These are phyloP conservation scores for Mucor lusitanicus DNA, from an alignment of 371 early-diverging fungal species.

Conservation along the genomic window DNA sequence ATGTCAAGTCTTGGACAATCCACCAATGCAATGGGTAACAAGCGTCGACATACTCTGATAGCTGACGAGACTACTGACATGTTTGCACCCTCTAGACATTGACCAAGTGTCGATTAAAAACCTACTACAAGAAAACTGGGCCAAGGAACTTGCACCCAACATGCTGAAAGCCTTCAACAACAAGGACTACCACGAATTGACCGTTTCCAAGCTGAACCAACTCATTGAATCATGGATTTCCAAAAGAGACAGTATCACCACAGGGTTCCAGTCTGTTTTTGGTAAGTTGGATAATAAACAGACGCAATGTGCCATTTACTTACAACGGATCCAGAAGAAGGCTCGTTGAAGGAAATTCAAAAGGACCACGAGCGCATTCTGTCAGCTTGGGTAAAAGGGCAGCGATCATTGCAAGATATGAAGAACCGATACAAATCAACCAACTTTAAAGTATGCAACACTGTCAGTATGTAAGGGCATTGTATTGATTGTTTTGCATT, in stretches of 20 bases:
- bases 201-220: slow-evolving; percentile 20
- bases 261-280: slow-evolving; percentile 19
- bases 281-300: slow-evolving; percentile 9
- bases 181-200: slow-evolving; percentile 14
- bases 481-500: background rate
- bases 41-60: background rate
- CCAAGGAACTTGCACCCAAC: slow-evolving; percentile 7
- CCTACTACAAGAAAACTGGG: slow-evolving; percentile 23
- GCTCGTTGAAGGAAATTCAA: slow-evolving; percentile 15
- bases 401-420: slow-evolving; percentile 15
- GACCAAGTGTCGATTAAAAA: background rate
- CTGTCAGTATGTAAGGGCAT: background rate
- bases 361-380: slow-evolving; percentile 10
- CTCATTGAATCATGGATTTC: slow-evolving; percentile 19
- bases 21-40: slow-evolving; percentile 8
- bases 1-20: slow-evolving; percentile 16
- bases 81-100: background rate
- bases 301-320: background rate
- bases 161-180: slow-evolving; percentile 10
- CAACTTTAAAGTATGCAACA: slow-evolving; percentile 18
- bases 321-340: slow-evolving; percentile 3
- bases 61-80: background rate
- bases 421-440: slow-evolving; percentile 10
- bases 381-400: slow-evolving; percentile 11
- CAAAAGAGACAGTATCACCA: slow-evolving; percentile 17